Evolutionary conservation across 345 rosid species (phyloP).

Genomic region (Populus tremula): DNA sequence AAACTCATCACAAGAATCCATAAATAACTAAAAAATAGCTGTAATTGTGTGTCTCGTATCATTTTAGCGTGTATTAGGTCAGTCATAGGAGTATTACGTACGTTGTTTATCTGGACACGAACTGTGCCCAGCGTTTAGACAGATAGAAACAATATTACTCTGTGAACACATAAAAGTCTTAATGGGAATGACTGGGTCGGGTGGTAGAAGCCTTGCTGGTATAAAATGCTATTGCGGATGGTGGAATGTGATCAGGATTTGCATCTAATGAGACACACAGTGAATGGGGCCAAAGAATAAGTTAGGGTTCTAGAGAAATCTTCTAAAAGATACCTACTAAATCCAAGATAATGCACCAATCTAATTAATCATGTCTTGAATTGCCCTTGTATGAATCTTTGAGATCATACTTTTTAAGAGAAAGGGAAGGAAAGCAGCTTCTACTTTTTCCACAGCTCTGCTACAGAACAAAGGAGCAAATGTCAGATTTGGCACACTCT

Average conservation of each 20-base stretch:
- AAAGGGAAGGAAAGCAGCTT: background rate
- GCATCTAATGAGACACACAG: constrained; percentile 16
- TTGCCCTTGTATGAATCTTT: background rate
- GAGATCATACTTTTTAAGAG: background rate
- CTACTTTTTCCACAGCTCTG: background rate
- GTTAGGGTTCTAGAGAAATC: background rate
- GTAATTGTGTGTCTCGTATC: background rate
- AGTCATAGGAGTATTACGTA: too few relatives aligned
- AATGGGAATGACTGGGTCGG: constrained; percentile 11
- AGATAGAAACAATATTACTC: constrained; percentile 8
- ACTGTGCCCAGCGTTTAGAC: background rate
- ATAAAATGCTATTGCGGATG: background rate
- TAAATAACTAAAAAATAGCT: background rate
- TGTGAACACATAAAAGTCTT: background rate
- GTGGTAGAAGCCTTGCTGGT: background rate
- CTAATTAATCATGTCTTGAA: constrained; percentile 8
- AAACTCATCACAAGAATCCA: too few relatives aligned
- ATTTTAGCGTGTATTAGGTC: too few relatives aligned
- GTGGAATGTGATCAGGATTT: constrained; percentile 41
- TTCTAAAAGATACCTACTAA: background rate
- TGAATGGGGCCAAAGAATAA: constrained; percentile 12
- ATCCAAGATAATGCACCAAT: background rate
- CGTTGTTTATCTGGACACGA: too few relatives aligned
- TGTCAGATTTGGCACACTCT: background rate
- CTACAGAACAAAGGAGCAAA: background rate